phyloP scores from a whole-genome alignment of 1,284 basidiomycete genomes.

The Sanghuangporus weigelae region DNA sequence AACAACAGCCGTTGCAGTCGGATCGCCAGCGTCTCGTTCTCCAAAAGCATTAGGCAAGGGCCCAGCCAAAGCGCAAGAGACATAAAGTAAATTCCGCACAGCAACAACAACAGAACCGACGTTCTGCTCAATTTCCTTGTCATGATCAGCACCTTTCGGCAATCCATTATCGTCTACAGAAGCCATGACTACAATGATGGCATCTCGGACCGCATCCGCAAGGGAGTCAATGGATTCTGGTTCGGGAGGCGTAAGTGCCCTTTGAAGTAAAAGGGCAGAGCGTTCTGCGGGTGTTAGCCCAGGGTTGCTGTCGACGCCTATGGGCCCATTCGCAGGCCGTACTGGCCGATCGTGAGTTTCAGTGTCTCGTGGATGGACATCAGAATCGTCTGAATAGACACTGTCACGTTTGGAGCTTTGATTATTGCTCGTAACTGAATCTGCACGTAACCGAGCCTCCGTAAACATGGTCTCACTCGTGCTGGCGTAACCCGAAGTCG shows the following conservation, averaged over 20 bases:
- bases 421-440: slow-evolving; percentile 31
- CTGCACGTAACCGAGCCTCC: slow-evolving; percentile 31
- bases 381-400: slow-evolving; percentile 74
- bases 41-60: slow-evolving; percentile 57
- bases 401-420: slow-evolving; percentile 46
- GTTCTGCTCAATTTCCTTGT: slow-evolving; percentile 53
- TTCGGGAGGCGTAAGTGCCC: slow-evolving; percentile 49
- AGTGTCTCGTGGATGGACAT: slow-evolving; percentile 54
- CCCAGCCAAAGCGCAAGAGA: slow-evolving; percentile 56
- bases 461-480: slow-evolving; percentile 20
- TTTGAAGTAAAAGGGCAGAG: slow-evolving; percentile 60
- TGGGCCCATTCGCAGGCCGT: slow-evolving; percentile 14
- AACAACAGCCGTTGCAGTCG: slow-evolving; percentile 34
- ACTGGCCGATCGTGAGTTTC: slow-evolving; percentile 23
- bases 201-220: slow-evolving; percentile 48
- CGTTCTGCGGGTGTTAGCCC: slow-evolving; percentile 64
- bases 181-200: slow-evolving; percentile 61
- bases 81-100: slow-evolving; percentile 70
- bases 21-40: slow-evolving; percentile 38
- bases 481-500: slow-evolving; percentile 6
- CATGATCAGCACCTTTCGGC: slow-evolving; percentile 46
- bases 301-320: slow-evolving; percentile 21
- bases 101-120: slow-evolving; percentile 63
- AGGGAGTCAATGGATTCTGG: slow-evolving; percentile 56
- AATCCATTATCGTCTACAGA: slow-evolving; percentile 45